Conservation (phyloP, 2,329 filamentous ascomycete species). For the Claviceps capensis region DNA sequence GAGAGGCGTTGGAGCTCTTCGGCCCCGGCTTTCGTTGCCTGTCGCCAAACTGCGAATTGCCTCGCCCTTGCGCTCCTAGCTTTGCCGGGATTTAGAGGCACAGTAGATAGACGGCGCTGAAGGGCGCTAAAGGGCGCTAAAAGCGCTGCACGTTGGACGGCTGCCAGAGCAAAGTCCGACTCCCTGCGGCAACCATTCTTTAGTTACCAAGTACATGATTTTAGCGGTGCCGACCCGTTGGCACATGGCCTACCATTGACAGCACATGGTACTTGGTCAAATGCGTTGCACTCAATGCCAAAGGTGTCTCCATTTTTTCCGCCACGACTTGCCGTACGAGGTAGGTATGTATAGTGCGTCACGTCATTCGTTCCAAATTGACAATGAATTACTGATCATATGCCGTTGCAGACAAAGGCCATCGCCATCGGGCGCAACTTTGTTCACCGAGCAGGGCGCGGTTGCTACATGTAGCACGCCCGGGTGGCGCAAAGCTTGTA, state of each 20-base stretch:
- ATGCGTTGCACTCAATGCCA: no score
- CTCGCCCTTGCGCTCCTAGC: background rate
- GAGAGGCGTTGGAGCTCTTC: background rate
- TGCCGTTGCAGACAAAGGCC: background rate
- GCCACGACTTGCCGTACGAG: no score
- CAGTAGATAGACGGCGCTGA: no score
- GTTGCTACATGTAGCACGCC: no score
- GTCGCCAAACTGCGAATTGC: background rate
- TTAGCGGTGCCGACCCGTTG: no score
- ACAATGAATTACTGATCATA: background rate
- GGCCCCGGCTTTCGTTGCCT: constrained; percentile 1
- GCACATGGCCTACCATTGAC: no score
- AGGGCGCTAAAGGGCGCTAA: background rate
- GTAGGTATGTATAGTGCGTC: no score
- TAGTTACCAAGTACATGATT: background rate
- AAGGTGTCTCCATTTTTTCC: no score
- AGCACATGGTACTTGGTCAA: no score
- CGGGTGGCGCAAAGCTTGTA: background rate
- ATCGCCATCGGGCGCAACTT: no score
- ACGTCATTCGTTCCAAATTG: no score
- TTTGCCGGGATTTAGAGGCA: background rate
- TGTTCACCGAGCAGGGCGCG: no score
- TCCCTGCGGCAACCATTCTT: background rate
- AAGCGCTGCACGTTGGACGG: background rate
- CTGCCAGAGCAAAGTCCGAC: background rate